A percentile compares a stretch with the other conserved stretches of the same genome.
Conservation (phyloP, 2,329 filamentous ascomycete genomes). For the Colletotrichum abscissum region DNA sequence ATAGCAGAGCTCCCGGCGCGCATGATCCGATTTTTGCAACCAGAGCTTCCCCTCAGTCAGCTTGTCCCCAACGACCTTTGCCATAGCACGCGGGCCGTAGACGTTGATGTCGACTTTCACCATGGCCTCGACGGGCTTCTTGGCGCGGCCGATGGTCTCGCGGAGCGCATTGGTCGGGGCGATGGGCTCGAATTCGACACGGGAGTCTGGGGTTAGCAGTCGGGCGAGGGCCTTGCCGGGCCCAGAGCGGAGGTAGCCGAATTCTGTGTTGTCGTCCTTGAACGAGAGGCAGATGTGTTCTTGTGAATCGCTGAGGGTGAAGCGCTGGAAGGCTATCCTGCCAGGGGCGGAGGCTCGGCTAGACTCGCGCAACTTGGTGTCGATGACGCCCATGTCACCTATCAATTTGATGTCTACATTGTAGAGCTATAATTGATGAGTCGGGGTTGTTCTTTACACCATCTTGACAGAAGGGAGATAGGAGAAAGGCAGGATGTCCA, state of each 20-base stretch:
- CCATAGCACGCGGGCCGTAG: slow-evolving; percentile 44
- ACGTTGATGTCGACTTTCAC: slow-evolving; percentile 49
- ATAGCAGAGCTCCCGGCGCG: slow-evolving; percentile 38
- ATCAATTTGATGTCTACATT: slow-evolving; percentile 41
- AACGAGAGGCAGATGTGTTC: slow-evolving; percentile 40
- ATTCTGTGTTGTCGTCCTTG: slow-evolving; percentile 37
- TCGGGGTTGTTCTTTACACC: background rate
- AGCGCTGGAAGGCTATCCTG: slow-evolving; percentile 33
- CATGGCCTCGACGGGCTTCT: slow-evolving; percentile 43
- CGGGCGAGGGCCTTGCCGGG: slow-evolving; percentile 37
- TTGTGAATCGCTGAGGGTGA: slow-evolving; percentile 35
- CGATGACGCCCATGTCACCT: slow-evolving; percentile 37
- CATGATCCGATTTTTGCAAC: slow-evolving; percentile 46
- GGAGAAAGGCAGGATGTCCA: background rate
- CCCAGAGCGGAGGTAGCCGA: slow-evolving; percentile 39
- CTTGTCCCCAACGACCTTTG: slow-evolving; percentile 40
- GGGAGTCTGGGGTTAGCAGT: slow-evolving; percentile 24
- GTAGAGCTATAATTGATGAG: slow-evolving; percentile 37
- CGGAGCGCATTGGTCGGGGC: slow-evolving; percentile 36
- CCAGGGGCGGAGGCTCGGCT: slow-evolving; percentile 9
- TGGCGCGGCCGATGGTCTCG: slow-evolving; percentile 40
- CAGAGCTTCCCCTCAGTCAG: slow-evolving; percentile 46
- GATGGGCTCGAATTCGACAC: slow-evolving; percentile 40
- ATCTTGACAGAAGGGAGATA: background rate
- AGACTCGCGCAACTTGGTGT: slow-evolving; percentile 34